Conservation (phyloP, 2,329 filamentous ascomycete species). For the Clarireedia homoeocarpa region DNA sequence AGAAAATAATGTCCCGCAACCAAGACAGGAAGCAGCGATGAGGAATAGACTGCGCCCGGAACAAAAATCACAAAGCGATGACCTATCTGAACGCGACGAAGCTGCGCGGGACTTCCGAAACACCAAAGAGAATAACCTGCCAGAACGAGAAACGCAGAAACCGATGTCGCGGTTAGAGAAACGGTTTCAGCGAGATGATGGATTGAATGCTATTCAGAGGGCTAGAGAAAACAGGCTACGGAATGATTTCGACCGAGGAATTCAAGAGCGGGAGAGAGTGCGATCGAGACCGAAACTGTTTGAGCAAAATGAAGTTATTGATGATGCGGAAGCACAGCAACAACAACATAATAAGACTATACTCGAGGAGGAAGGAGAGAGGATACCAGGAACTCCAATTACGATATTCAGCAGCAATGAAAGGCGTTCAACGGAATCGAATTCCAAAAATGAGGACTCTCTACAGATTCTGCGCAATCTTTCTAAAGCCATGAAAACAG, state of each 20-base stretch:
- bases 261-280: background rate
- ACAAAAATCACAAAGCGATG: slow-evolving; percentile 6
- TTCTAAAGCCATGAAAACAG: slow-evolving; percentile 3
- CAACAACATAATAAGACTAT: slow-evolving; percentile 19
- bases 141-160: background rate
- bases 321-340: slow-evolving; percentile 9
- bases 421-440: background rate
- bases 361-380: slow-evolving; percentile 21
- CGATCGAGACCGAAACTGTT: slow-evolving; percentile 1
- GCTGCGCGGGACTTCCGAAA: background rate
- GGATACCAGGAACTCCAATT: slow-evolving; percentile 15
- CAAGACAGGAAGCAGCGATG: slow-evolving; percentile 1
- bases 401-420: slow-evolving; percentile 14
- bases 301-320: background rate
- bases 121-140: slow-evolving; percentile 1
- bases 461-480: slow-evolving; percentile 7
- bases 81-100: background rate
- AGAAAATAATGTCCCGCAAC: background rate
- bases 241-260: slow-evolving; percentile 1
- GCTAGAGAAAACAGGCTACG: slow-evolving; percentile 1
- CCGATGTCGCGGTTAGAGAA: slow-evolving; percentile 12
- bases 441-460: slow-evolving; percentile 9
- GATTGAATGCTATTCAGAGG: background rate
- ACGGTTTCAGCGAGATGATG: slow-evolving; percentile 2
- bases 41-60: background rate